A percentile compares a stretch with the other conserved stretches of the same genome.
These are phyloP conservation scores for Diaporthe batatas DNA, from an alignment of 2,329 filamentous ascomycete species.

Conservation along the genomic window DNA sequence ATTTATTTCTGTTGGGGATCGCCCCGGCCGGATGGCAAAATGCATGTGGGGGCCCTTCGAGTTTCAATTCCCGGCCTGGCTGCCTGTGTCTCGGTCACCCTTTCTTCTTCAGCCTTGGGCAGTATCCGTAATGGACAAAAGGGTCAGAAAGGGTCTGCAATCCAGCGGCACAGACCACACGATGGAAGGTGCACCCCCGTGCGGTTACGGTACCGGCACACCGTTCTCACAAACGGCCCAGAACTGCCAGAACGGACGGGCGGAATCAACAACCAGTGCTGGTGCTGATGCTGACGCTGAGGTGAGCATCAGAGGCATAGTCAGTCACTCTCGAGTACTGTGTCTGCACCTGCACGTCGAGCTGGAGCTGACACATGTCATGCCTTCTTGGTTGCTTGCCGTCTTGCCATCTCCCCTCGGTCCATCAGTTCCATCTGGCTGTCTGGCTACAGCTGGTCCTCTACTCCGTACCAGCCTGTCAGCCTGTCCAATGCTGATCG, in stretches of 20 bases:
- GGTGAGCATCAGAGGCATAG: not conserved
- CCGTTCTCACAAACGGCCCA: not conserved
- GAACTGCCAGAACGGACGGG: not conserved
- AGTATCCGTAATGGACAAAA: not conserved
- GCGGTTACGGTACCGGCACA: constrained; percentile 12
- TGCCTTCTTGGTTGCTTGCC: not conserved
- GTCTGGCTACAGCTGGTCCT: not conserved
- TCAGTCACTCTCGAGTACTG: not conserved
- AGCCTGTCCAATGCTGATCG: not conserved
- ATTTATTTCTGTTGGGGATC: constrained; percentile 43
- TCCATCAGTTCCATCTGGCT: no score
- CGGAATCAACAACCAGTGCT: not conserved
- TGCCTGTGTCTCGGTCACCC: constrained; percentile 1
- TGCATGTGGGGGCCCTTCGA: constrained; percentile 35
- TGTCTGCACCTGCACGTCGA: no score
- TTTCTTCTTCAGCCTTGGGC: constrained; percentile 16
- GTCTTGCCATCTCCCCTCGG: not conserved
- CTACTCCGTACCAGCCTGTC: not conserved
- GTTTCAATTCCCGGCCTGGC: constrained; percentile 31
- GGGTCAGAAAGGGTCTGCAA: not conserved
- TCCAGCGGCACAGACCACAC: constrained; percentile 19
- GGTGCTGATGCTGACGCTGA: constrained; percentile 4
- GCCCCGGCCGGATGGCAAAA: constrained; percentile 39
- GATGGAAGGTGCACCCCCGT: constrained; percentile 21
- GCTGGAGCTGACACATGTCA: constrained; percentile 28